Conservation (phyloP, 164 flowering plant species). For the Macadamia tetraphylla region DNA sequence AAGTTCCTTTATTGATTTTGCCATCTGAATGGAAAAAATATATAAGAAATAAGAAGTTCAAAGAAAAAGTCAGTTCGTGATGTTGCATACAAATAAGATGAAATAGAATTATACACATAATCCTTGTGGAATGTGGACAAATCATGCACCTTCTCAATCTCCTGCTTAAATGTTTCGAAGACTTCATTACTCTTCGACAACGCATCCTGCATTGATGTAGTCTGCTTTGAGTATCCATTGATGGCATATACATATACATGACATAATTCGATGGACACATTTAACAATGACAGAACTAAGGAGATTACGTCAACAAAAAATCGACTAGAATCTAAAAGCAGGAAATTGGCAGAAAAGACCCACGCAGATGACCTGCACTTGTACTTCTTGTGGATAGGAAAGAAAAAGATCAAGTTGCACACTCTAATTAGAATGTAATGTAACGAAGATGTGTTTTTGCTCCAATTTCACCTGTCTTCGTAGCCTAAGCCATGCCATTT, state of each 20-base stretch:
- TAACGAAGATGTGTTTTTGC: too few species aligned
- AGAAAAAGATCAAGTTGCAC: too few species aligned
- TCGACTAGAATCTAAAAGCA: not conserved
- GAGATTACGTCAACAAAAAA: not conserved
- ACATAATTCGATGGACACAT: not conserved
- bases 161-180: conserved; percentile 90
- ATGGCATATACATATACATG: not conserved
- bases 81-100: not conserved
- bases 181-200: conserved; percentile 85
- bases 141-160: conserved; percentile 77
- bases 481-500: too few species aligned
- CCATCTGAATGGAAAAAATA: conserved; percentile 43
- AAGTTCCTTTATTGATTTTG: conserved; percentile 80
- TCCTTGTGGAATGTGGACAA: not conserved
- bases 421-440: too few species aligned
- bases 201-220: conserved; percentile 67
- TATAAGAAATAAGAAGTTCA: not conserved
- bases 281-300: not conserved
- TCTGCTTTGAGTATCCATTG: not conserved
- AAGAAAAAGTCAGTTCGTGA: not conserved
- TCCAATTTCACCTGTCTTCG: too few species aligned
- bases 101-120: not conserved
- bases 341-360: not conserved
- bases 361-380: not conserved
- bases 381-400: not conserved